Percentiles rank a stretch among this genome's conserved stretches.
Conservation (phyloP, 2,329 filamentous ascomycete species). For the Zalaria sp. region DNA sequence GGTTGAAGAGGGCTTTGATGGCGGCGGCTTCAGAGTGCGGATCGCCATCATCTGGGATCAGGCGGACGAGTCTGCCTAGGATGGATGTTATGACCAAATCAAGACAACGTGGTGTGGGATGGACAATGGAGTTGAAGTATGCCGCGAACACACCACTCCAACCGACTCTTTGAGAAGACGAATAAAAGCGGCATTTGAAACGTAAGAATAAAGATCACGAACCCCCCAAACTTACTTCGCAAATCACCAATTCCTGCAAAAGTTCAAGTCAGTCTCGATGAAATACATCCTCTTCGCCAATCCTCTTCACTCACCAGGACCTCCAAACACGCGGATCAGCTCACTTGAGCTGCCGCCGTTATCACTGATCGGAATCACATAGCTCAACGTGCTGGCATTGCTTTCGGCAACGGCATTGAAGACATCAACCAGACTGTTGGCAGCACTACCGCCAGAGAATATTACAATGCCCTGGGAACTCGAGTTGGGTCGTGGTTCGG, state of each 20-base stretch:
- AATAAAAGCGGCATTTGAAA: too few relatives aligned
- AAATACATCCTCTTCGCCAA: too few relatives aligned
- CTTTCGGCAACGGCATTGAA: conserved; percentile 51
- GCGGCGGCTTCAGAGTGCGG: conserved; percentile 53
- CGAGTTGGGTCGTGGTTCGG: conserved; percentile 9
- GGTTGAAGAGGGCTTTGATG: conserved; percentile 75
- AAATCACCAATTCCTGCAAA: conserved; percentile 55
- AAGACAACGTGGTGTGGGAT: too few relatives aligned
- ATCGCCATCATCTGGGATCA: conserved; percentile 56
- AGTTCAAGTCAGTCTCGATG: neutral
- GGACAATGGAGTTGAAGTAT: too few relatives aligned
- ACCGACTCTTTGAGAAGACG: too few relatives aligned
- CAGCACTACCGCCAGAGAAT: conserved; percentile 87
- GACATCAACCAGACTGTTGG: conserved; percentile 85
- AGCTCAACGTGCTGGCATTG: conserved; percentile 56
- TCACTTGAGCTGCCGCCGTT: conserved; percentile 92
- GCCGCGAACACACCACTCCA: too few relatives aligned
- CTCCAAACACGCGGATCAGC: conserved; percentile 85
- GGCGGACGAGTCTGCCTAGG: conserved; percentile 66
- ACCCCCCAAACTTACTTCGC: conserved; percentile 51
- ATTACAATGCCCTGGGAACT: conserved; percentile 53
- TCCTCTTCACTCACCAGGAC: conserved; percentile 49
- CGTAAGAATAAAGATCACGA: too few relatives aligned
- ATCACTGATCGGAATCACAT: conserved; percentile 90
- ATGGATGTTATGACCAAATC: too few relatives aligned